Evolutionary conservation across 2,329 filamentous ascomycete genomes (phyloP).

Genomic region (Septoria linicola): DNA sequence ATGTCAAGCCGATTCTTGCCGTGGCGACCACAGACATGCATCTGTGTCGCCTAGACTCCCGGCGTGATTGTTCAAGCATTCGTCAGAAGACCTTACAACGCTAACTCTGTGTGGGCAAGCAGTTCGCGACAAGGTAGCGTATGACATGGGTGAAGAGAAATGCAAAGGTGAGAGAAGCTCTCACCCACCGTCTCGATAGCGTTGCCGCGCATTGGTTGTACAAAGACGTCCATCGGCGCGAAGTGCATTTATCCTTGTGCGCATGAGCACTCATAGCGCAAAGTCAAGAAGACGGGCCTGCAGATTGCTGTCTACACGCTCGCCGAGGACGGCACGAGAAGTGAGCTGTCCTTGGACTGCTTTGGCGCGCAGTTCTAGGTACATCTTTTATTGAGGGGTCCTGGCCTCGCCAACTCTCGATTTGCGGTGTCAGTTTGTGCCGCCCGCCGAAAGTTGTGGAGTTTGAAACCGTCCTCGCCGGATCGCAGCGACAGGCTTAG

Average conservation of each 20-base stretch:
- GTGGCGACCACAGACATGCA: constrained; percentile 10
- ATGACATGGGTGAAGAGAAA: background rate
- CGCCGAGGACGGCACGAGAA: constrained; percentile 13
- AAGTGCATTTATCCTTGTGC: constrained; percentile 9
- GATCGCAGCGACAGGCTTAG: constrained; percentile 10
- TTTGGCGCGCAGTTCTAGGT: constrained; percentile 10
- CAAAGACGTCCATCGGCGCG: constrained; percentile 3
- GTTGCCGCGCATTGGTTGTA: constrained; percentile 5
- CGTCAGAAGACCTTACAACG: no score
- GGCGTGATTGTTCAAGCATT: no score
- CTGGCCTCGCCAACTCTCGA: constrained; percentile 8
- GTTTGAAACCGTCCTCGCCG: constrained; percentile 13
- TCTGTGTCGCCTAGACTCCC: background rate
- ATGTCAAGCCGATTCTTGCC: constrained; percentile 8
- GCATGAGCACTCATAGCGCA: constrained; percentile 14
- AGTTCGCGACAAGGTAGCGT: background rate
- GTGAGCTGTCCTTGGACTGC: constrained; percentile 7
- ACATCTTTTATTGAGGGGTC: constrained; percentile 11
- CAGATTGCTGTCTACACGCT: background rate
- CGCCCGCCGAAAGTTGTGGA: constrained; percentile 15
- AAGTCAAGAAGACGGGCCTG: background rate
- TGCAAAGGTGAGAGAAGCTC: background rate
- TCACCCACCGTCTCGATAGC: background rate
- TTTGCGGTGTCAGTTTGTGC: constrained; percentile 12
- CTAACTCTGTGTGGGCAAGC: no score